Evolutionary conservation across 768 basidiomycete genomes (phyloP), one percentile per base, ranked within the genome.

Genomic region (Rhodotorula babjevae): DNA sequence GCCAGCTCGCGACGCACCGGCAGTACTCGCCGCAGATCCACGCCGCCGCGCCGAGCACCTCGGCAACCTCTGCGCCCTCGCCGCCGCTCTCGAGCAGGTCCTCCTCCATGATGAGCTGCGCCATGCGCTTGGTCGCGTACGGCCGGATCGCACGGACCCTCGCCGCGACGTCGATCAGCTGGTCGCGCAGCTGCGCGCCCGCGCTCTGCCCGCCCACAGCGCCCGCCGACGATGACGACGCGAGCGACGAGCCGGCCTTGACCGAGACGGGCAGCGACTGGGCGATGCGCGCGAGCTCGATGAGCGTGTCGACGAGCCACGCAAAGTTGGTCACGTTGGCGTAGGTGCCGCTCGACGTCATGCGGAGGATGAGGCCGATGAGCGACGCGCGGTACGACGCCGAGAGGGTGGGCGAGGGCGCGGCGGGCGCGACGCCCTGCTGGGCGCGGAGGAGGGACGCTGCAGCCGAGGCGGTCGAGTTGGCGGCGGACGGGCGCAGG

Each of bases 1-100:
- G 53, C 15, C 8, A 18, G 4, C n/a, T 47, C 2, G 50, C 57
- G 55, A 18, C n/a, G 57, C 29, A 60, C 94, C 87, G 85, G 85
- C 90, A 89, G 80, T 92, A 92, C 82, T 99, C 96, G 29, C 94
- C 95, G 73, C 91, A 93, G 76, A 97, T 90, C 91, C 92, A 99
- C 11, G 93, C 92, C 18, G 93, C 94, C 0, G 94, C 96, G 86
- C 91, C 92, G 4, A 96, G 83, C 16, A 95, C 86, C 78, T 94
- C 91, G 0, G 88, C 86, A 77, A 91, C 69, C 0, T 68, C 72
- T 1, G 36, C 49, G 7, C 42, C 70, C 19, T 73, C 77, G 31
- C 65, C 71, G 10, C 47, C 40, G 36, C 36, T 36, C 60, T 68
- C 82, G 63, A 92, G 75, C 77, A 94, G 85, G 0, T 85, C 84